Base-by-base conservation (phyloP, 2,329 filamentous ascomycete species). In the Hymenoscyphus occultus region DNA sequence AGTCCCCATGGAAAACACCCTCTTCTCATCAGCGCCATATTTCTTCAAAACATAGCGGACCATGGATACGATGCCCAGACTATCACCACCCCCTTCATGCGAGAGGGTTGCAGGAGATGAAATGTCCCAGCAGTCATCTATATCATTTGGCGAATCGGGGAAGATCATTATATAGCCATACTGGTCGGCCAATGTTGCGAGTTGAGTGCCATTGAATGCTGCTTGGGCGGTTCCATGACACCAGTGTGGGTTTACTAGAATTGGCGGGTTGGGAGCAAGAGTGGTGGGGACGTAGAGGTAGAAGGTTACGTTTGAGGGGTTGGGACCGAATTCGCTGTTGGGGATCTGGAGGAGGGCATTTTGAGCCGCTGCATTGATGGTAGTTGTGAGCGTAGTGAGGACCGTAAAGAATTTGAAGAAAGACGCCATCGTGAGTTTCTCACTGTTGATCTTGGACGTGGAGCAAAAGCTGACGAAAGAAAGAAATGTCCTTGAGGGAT, bases 161-260 rank as follows among this genome's bases (percentile, higher is more conserved):
- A 84, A 87, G 71, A 87, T 83, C 65, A 83, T 79, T 61, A 88
- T 85, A 75, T 83, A 86, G 39, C 83, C 84, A 62, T 85, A 78
- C 59, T 77, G 69, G 66, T 82, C 81, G 7, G 85, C 81, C 13
- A 85, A 76, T 2, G 77, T 76, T 28, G 82, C 80, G 73, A 83
- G 88, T 14, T 82, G 64, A 13, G 75, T 73, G 39, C 64, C 67
- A 1, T 69, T 66, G 39, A 70, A 74, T 19, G 61, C 61, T 28
- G 42, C 60, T 16, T 59, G 56, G 12, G 60, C 84, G 3, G 79
- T 79, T 42, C 84, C 84, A 13, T 59, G 40, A 39, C 65, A 67
- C 58, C 60, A 64, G 39, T 71, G 71, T 0, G 66, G 69, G 19
- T 68, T 69, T 19, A 72, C 67, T n/a, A 72, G 63, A 14, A 72